phyloP scores from a whole-genome alignment of 306 rosid species.

The Malus sieversii region DNA sequence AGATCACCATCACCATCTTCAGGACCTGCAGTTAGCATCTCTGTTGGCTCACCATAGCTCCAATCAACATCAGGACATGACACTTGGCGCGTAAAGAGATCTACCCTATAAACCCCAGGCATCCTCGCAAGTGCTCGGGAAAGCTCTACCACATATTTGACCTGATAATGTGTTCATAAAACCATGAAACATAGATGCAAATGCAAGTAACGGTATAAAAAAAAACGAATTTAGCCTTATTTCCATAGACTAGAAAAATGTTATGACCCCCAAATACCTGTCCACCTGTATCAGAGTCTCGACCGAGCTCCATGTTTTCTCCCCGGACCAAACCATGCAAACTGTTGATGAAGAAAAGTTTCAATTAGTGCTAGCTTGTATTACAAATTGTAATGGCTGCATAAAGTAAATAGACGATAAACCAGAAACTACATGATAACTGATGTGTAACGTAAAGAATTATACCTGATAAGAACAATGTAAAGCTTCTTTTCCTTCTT shows the following conservation, averaged over 20 bases:
- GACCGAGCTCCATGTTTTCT: conserved; percentile 94
- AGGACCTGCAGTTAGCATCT: conserved; percentile 58
- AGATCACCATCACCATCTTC: conserved; percentile 51
- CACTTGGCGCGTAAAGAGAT: conserved; percentile 80
- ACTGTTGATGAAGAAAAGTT: conserved; percentile 32
- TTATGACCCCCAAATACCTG: conserved; percentile 40
- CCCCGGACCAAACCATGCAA: conserved; percentile 80
- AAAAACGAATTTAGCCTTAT: neutral
- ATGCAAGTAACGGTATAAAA: neutral
- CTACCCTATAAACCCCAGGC: conserved; percentile 91
- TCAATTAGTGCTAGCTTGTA: neutral
- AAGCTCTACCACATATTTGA: conserved; percentile 86
- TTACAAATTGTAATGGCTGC: neutral
- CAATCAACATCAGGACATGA: conserved; percentile 77
- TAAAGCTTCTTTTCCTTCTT: conserved; percentile 79
- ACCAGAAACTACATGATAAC: neutral
- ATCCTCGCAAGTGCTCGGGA: conserved; percentile 79
- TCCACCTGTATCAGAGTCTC: conserved; percentile 96
- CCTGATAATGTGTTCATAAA: conserved; percentile 33
- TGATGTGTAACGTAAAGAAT: neutral
- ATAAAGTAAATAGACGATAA: neutral
- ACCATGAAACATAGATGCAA: conserved; percentile 5
- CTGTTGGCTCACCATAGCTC: conserved; percentile 94
- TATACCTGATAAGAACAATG: conserved; percentile 67
- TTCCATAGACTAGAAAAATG: conserved; percentile 2